These are phyloP conservation scores for Pterocarpus santalinus DNA, from an alignment of 306 rosid genomes.

Conservation along the genomic window DNA sequence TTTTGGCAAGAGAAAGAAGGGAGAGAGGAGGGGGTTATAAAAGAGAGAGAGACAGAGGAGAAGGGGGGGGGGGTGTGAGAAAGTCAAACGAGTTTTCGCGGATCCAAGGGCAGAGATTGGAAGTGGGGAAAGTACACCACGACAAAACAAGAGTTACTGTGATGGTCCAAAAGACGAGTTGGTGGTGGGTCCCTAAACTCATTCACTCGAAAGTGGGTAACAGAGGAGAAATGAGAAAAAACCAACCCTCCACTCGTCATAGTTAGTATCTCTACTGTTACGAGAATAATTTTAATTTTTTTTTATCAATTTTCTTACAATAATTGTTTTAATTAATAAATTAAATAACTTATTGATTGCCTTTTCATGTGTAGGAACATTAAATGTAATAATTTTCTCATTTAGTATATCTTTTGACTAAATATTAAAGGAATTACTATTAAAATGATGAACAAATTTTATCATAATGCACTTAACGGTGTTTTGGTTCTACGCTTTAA, in stretches of 20 bases:
- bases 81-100: conserved; percentile 63
- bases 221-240: not conserved
- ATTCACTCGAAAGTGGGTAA: not conserved
- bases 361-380: too few species aligned
- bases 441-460: too few species aligned
- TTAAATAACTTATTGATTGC: too few species aligned
- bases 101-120: conserved; percentile 60
- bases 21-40: conserved; percentile 41
- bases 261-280: too few species aligned
- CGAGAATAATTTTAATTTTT: too few species aligned
- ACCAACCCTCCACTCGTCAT: not conserved
- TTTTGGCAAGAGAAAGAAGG: not conserved
- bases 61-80: not conserved
- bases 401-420: too few species aligned
- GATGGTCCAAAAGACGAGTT: conserved; percentile 44
- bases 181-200: conserved; percentile 53
- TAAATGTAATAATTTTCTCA: too few species aligned
- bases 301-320: too few species aligned
- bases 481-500: too few species aligned
- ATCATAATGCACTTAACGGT: too few species aligned
- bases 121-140: conserved; percentile 29
- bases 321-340: too few species aligned
- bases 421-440: too few species aligned
- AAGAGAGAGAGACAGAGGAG: conserved; percentile 30
- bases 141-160: conserved; percentile 53